Evolutionary conservation across 495 filamentous ascomycete genomes (phyloP), one percentile per base, ranked within the genome.

Genomic region (Monascus purpureus): DNA sequence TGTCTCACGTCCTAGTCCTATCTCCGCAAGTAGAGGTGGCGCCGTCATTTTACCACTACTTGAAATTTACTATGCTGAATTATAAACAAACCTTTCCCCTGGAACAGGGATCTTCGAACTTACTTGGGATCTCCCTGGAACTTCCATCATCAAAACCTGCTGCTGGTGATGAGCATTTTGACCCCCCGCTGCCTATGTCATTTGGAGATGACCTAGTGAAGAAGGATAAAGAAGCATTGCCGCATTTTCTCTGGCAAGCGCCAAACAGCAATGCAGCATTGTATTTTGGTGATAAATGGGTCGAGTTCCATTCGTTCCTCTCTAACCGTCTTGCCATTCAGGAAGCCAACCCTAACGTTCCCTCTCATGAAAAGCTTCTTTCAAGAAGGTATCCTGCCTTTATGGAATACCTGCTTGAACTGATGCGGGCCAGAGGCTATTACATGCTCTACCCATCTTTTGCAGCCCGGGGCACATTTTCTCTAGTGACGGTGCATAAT

Each of bases 241-340:
- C 71, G 0, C 67, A 77, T 0, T 87, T 88, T 40, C 57, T 87
- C 2, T 92, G 80, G 78, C 78, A 92, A 55, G 70, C 77, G 24
- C 85, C 84, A 13, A 77, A 75, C 46, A 78, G 74, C 44, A 79
- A 85, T 42, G 83, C 83, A 1, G 70, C 75, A 8, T 63, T 93
- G 11, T 82, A 81, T 49, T 79, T 84, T 31, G 83, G 83, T 14
- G 73, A 83, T 20, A 82, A 78, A 47, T 93, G 85, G 85, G 56
- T 65, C 12, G 80, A 87, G 38, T 65, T 92, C 11, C 81, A 93
- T 45, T 66, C 69, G 11, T 82, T 88, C 30, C 66, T 87, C 2
- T 68, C 71, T 5, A 56, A 63, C 13, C 59, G 71, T 2, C 43
- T 85, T 12, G 51, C 63, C 11, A 34, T 53, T 8, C 72, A 74